Evolutionary conservation across 129 eudicot species (phyloP).

Genomic region (Saussurea involucrata): DNA sequence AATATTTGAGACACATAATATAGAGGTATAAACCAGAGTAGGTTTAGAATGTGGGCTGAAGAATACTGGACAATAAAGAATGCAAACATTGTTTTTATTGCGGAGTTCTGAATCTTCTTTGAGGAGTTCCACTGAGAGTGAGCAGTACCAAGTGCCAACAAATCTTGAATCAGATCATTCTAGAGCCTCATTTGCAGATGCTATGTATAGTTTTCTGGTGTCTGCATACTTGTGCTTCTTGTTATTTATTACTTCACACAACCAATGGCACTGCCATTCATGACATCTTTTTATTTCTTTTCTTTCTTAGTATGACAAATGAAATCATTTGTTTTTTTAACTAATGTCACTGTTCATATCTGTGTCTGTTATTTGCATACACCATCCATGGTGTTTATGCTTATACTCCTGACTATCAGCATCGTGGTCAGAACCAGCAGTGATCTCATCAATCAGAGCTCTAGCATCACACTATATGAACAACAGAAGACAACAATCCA

Average conservation of each 20-base stretch:
- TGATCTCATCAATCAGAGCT: background rate
- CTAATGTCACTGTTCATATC: background rate
- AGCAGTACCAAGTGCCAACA: background rate
- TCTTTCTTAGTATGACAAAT: background rate
- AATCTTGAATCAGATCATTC: background rate
- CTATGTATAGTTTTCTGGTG: background rate
- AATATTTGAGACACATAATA: background rate
- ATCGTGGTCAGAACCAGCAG: background rate
- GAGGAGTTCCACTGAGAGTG: background rate
- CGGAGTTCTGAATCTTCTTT: background rate
- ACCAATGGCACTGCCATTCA: background rate
- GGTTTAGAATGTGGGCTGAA: background rate
- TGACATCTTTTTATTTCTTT: background rate
- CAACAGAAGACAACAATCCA: background rate
- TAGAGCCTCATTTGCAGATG: background rate
- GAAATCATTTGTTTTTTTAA: background rate
- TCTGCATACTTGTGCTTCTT: background rate
- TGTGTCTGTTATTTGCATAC: background rate
- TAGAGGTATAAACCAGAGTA: background rate
- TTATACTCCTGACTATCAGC: background rate
- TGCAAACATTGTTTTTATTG: background rate
- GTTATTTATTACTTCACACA: background rate
- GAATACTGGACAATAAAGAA: background rate
- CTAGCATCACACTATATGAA: background rate
- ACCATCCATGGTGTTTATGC: background rate